Base-by-base conservation (phyloP, 2,329 filamentous ascomycete species). In the Cordyceps javanica region DNA sequence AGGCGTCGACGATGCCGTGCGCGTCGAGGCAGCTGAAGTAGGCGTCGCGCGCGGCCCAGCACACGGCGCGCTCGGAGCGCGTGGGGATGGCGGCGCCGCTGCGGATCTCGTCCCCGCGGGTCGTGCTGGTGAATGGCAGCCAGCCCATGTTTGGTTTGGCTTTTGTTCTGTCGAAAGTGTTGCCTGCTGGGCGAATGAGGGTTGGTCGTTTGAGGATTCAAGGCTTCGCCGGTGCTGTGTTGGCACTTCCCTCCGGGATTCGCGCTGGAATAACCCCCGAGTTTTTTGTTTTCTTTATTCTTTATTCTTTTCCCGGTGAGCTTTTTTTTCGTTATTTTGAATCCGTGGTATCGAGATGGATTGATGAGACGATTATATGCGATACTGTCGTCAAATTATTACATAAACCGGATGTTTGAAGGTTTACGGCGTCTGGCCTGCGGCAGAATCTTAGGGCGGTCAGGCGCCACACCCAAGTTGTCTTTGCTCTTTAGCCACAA, bases 21-120 rank as follows among this genome's bases (percentile, higher is more conserved):
- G 82, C 81, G 74, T 97, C 91, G 46, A 99, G 82, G 69, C 94
- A 99, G 63, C 78, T 76, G 73, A 96, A 97, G 80, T 94, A 97
- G 62, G 75, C 75, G 75, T 99, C 94, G 64, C 94, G 86, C 48
- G 89, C 86, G 67, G 91, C 88, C 89, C 93, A 99, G 83, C 94
- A 99, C 68, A 82, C 79, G 66, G 85, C 80, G 68, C 94, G 87
- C 72, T 92, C 89, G 62, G 81, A 83, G 62, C 93, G 87, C 69
- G 90, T 89, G n/a, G 94, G 94, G 5, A 92, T 91, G 66, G 92
- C 78, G 62, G 75, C 72, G 65, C 82, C 82, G 61, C 72, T 71
- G 69, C 81, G 81, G 64, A 84, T 77, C 63, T 80, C 79, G 61
- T 79, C 74, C 64, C 75, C 78, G 71, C 78, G 78, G 61, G 76